These are phyloP conservation scores for Rhodotorula babjevae DNA, from an alignment of 768 basidiomycete species.

Conservation along the genomic window DNA sequence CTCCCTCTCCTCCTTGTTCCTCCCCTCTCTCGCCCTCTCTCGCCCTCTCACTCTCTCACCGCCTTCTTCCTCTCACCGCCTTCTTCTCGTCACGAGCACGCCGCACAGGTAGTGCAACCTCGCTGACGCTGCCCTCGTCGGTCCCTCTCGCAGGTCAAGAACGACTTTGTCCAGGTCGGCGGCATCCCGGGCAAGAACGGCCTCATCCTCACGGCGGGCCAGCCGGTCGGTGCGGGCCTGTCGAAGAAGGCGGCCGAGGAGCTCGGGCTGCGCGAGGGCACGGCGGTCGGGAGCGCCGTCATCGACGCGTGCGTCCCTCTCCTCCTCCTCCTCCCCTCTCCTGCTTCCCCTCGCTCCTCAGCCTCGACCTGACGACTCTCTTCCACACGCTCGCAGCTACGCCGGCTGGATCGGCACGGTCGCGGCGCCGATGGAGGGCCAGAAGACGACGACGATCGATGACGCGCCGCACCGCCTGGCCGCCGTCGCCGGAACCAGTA, in stretches of 20 bases:
- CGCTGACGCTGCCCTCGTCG: background rate
- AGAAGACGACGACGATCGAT: slow-evolving; percentile 58
- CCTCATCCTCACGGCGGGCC: slow-evolving; percentile 66
- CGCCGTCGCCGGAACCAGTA: slow-evolving; percentile 91
- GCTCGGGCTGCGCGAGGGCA: slow-evolving; percentile 76
- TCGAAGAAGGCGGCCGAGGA: slow-evolving; percentile 73
- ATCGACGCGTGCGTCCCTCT: slow-evolving; percentile 70
- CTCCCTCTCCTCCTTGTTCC: too few relatives aligned
- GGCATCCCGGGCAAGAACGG: slow-evolving; percentile 55
- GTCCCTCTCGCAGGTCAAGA: slow-evolving; percentile 49
- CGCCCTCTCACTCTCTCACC: too few relatives aligned
- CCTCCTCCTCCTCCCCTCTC: slow-evolving; percentile 9
- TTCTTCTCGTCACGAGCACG: too few relatives aligned
- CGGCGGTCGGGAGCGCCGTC: slow-evolving; percentile 85
- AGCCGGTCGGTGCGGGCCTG: slow-evolving; percentile 79
- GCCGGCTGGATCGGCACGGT: slow-evolving; percentile 97
- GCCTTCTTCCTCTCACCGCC: too few relatives aligned
- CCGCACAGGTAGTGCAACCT: too few relatives aligned
- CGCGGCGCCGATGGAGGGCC: slow-evolving; percentile 61
- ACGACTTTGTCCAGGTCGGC: slow-evolving; percentile 73
- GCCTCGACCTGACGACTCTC: too few relatives aligned
- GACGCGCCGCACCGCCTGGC: slow-evolving; percentile 80
- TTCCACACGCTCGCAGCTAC: slow-evolving; percentile 46
- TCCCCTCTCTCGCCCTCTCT: too few relatives aligned
- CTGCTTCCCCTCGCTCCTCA: too few relatives aligned